Base-by-base conservation (phyloP, 345 rosid genomes). In the Eucalyptus viminalis region DNA sequence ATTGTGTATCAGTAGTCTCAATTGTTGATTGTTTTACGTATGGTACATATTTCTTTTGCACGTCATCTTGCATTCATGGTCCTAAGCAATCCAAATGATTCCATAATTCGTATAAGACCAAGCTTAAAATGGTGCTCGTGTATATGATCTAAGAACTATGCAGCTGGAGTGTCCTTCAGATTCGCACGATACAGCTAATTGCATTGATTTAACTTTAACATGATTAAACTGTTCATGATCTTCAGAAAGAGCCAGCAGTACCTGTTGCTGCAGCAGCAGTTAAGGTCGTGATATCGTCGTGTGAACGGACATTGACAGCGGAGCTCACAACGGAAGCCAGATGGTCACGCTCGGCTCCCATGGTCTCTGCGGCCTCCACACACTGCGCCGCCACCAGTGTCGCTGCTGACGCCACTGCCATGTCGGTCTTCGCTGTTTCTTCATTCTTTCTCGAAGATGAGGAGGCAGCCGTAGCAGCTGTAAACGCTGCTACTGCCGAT, bases 241-340 rank as follows among this genome's bases (percentile, higher is more conserved):
- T 5, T n/a, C 67, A 40, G 27, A 11, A 76, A 31, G 62, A 45
- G 45, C 24, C 49, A 50, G 22, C 43, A 80, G 29, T 94, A 96
- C 99, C 98, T 49, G 99, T 97, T 40, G 99, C 99, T 83, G 99
- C 99, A 9, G 98, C 99, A 44, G 99, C 98, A 27, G 98, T 97
- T n/a, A 97, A 97, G 43, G 99, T 97, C 44, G 94, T 90, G 88
- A 97, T 95, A 86, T 96, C 98, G 88, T 96, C 99, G 27, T 95
- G 97, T 15, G 99, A 97, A 87, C 92, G 95, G 50, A 97, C 99
- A 60, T 95, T 97, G 67, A 97, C 99, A 2, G 99, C 97, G 6
- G 99, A 97, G 95, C 97, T 96, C 54, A 97, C 95, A 19, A 97
- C 93, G 7, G 97, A 95, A 49, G 98, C 95, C 89, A 97, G 94